These are phyloP conservation scores for Naganishia antarctica DNA, from an alignment of 768 basidiomycete species.

Conservation along the genomic window DNA sequence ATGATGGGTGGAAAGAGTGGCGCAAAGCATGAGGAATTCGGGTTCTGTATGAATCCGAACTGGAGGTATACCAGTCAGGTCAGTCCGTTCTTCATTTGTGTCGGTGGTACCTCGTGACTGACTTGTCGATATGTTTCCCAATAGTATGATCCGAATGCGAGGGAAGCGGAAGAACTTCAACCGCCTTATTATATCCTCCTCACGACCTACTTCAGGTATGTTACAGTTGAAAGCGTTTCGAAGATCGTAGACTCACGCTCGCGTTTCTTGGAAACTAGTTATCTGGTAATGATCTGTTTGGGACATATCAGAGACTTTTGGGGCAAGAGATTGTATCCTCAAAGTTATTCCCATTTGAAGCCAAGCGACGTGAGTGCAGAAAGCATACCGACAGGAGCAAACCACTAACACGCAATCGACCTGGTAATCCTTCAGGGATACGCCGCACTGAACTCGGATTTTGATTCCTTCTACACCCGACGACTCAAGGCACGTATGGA, in stretches of 20 bases:
- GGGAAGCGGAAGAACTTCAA: conserved; percentile 60
- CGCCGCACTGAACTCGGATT: conserved; percentile 93
- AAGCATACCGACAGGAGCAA: background rate
- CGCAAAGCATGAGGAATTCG: conserved; percentile 71
- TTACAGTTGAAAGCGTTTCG: background rate
- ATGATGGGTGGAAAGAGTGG: conserved; percentile 33
- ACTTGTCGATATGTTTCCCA: too few relatives aligned
- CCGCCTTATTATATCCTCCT: conserved; percentile 89
- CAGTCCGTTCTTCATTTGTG: conserved; percentile 19
- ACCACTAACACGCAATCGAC: background rate
- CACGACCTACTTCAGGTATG: conserved; percentile 68
- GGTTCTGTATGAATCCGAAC: conserved; percentile 74
- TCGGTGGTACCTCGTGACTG: background rate
- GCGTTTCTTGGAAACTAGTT: conserved; percentile 53
- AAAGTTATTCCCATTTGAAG: conserved; percentile 73
- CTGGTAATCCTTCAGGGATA: conserved; percentile 73
- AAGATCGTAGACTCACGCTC: background rate
- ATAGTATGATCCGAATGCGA: conserved; percentile 46
- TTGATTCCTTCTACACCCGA: conserved; percentile 98
- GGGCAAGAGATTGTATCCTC: conserved; percentile 71
- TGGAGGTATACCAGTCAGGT: conserved; percentile 55
- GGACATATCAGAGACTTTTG: conserved; percentile 94
- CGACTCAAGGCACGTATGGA: conserved; percentile 90
- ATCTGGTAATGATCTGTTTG: conserved; percentile 81
- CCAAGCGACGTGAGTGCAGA: conserved; percentile 64